A percentile compares a stretch with the other conserved stretches of the same genome.
Conservation (phyloP, 2,329 filamentous ascomycete species). For the Drechslerella coelobrocha region DNA sequence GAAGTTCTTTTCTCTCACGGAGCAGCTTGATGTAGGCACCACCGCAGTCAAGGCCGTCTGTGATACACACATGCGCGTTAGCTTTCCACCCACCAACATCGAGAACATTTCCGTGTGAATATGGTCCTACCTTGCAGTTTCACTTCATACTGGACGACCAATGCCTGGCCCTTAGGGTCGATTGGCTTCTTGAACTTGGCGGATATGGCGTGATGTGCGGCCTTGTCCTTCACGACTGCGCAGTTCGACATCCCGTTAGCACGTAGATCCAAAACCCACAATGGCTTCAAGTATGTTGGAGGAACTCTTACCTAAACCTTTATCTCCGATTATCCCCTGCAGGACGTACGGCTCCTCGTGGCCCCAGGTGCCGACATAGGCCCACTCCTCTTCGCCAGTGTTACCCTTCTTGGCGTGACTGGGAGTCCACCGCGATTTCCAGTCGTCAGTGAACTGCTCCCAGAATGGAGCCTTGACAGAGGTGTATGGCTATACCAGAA, state of each 20-base stretch:
- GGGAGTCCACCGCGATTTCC: constrained; percentile 90
- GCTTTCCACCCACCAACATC: constrained; percentile 56
- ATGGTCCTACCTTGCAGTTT: constrained; percentile 87
- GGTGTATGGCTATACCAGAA: constrained; percentile 72
- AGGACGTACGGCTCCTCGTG: constrained; percentile 91
- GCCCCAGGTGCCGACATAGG: constrained; percentile 93
- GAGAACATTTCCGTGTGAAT: constrained; percentile 13
- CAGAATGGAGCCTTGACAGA: constrained; percentile 87
- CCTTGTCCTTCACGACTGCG: constrained; percentile 89
- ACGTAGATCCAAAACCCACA: constrained; percentile 1
- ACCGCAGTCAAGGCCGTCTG: constrained; percentile 94
- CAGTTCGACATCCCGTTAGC: constrained; percentile 46
- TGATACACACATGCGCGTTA: constrained; percentile 40
- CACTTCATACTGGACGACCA: constrained; percentile 98
- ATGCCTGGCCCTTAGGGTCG: constrained; percentile 94
- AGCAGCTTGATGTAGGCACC: constrained; percentile 99
- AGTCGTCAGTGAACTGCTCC: constrained; percentile 97
- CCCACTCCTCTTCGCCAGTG: constrained; percentile 86
- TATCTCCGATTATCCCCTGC: constrained; percentile 93
- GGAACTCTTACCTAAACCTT: constrained; percentile 70
- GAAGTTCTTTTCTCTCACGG: constrained; percentile 94
- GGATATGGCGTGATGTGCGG: constrained; percentile 98
- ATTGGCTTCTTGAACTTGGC: constrained; percentile 97
- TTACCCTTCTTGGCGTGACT: constrained; percentile 96
- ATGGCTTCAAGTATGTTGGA: not conserved